phyloP scores from a whole-genome alignment of 179 eudicot species.

The Silene coronaria region DNA sequence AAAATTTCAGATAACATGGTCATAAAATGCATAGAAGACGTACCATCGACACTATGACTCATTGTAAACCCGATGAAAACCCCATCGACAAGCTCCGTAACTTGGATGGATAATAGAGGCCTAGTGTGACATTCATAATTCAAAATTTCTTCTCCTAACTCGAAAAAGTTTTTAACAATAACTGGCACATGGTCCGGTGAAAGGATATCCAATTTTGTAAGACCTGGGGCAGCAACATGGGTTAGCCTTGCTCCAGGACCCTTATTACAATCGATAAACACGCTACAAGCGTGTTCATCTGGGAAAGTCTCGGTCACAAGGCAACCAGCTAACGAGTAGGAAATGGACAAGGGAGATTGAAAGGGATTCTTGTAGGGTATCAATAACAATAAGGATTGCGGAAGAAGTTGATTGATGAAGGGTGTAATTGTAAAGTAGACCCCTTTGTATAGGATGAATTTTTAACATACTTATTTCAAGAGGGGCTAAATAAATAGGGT shows the following conservation, averaged over 20 bases:
- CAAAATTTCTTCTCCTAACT: constrained; percentile 7
- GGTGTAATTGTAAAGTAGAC: neutral
- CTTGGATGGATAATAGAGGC: neutral
- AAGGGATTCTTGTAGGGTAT: too few relatives aligned
- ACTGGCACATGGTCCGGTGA: neutral
- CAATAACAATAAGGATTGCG: neutral
- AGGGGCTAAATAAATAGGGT: neutral
- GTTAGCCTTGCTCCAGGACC: too few relatives aligned
- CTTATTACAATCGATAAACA: too few relatives aligned
- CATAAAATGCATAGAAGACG: constrained; percentile 12
- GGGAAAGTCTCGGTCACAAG: neutral
- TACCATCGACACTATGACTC: too few relatives aligned
- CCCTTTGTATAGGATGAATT: constrained; percentile 1
- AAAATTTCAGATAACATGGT: constrained; percentile 14
- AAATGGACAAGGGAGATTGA: too few relatives aligned
- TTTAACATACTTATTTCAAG: neutral
- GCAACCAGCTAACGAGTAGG: constrained; percentile 13
- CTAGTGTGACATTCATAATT: constrained; percentile 15
- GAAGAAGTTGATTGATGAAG: neutral
- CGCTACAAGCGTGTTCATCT: neutral
- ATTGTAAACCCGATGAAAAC: too few relatives aligned
- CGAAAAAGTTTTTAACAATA: constrained; percentile 1
- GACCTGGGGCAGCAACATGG: neutral
- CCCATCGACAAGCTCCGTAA: too few relatives aligned
- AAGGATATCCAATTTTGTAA: neutral